These are phyloP conservation scores for Veloboletus limbatus DNA, from an alignment of 1,284 basidiomycete species.

Conservation along the genomic window DNA sequence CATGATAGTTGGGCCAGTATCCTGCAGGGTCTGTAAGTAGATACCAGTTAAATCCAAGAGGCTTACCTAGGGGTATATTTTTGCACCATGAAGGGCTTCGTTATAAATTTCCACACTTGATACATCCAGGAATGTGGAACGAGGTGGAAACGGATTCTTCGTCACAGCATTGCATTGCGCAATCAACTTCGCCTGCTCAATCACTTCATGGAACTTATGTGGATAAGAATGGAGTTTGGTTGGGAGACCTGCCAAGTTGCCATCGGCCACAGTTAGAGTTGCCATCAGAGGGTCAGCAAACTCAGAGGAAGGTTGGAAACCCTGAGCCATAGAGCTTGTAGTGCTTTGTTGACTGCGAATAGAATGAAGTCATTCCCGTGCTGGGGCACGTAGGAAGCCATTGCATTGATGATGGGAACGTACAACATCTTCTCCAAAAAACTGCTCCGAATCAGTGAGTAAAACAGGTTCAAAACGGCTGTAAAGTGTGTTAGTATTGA, in stretches of 20 bases:
- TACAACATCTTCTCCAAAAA: not conserved
- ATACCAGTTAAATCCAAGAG: not conserved
- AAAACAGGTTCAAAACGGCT: no score
- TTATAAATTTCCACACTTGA: not conserved
- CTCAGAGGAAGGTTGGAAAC: no score
- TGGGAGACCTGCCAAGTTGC: not conserved
- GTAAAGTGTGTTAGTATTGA: no score
- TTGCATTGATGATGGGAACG: not conserved
- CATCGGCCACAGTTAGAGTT: not conserved
- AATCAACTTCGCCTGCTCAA: not conserved
- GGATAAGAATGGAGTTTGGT: not conserved
- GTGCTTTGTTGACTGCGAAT: not conserved
- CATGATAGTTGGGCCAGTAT: not conserved
- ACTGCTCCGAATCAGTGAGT: not conserved
- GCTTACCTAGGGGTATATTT: not conserved
- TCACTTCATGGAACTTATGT: not conserved
- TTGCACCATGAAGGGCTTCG: not conserved
- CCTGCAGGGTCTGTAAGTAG: not conserved
- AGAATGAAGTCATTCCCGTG: not conserved
- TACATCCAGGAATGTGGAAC: not conserved
- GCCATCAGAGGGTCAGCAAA: not conserved
- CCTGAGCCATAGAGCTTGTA: not conserved
- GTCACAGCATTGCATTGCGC: not conserved
- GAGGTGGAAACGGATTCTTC: not conserved
- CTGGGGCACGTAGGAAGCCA: not conserved